phyloP scores from a whole-genome alignment of 2,329 filamentous ascomycete species.

The Coniosporium tulheliwenetii region DNA sequence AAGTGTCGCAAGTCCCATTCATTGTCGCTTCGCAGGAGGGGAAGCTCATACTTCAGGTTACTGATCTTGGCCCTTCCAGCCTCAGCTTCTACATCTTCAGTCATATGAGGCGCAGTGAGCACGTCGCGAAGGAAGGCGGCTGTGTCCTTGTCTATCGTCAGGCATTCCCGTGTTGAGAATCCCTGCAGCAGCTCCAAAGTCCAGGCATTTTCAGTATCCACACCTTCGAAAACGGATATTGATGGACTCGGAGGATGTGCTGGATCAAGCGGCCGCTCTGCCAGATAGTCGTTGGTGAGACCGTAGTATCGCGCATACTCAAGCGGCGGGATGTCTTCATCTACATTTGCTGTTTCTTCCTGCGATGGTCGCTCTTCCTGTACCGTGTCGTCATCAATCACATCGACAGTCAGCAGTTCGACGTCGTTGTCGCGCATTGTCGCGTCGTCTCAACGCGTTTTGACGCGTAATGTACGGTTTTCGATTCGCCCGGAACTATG shows the following conservation, averaged over 20 bases:
- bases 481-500: neutral
- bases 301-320: conserved; percentile 32
- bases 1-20: conserved; percentile 28
- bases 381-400: too few species aligned
- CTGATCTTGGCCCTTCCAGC: neutral
- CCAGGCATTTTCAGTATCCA: conserved; percentile 7
- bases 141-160: conserved; percentile 14
- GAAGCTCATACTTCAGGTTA: conserved; percentile 26
- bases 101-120: neutral
- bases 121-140: conserved; percentile 11
- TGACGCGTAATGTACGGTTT: too few species aligned
- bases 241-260: conserved; percentile 3
- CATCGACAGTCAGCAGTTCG: too few species aligned
- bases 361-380: too few species aligned
- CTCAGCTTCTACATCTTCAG: neutral
- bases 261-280: conserved; percentile 10
- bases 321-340: conserved; percentile 21
- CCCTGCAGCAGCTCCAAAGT: conserved; percentile 5
- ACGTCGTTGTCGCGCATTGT: too few species aligned
- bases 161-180: conserved; percentile 9
- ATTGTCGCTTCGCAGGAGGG: conserved; percentile 29
- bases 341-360: neutral
- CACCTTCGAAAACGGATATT: conserved; percentile 7
- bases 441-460: too few species aligned
- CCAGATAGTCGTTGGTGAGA: conserved; percentile 22